Evolutionary conservation across 1,284 basidiomycete species (phyloP).

Genomic region (Ustilago hordei): DNA sequence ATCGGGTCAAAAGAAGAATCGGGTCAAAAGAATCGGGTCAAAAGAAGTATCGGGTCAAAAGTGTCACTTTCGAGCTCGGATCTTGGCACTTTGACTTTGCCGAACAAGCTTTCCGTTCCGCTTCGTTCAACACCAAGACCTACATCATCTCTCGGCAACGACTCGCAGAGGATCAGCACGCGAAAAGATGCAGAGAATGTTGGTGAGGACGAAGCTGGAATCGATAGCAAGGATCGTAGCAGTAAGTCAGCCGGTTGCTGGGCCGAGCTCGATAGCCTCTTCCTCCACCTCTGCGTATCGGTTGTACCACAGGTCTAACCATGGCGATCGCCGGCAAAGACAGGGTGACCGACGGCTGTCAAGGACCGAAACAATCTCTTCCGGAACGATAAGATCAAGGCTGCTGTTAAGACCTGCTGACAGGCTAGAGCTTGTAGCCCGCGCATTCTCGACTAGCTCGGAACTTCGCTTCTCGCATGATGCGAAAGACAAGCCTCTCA

Average conservation of each 20-base stretch:
- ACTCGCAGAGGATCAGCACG: not conserved
- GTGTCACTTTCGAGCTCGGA: conserved; percentile 14
- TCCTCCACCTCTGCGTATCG: not conserved
- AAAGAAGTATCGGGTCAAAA: conserved; percentile 1
- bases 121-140: not conserved
- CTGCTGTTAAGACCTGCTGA: not conserved
- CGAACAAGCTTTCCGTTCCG: conserved; percentile 1
- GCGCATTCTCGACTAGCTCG: conserved; percentile 9
- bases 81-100: not conserved
- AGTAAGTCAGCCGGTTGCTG: not conserved
- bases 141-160: too few relatives aligned
- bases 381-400: too few relatives aligned
- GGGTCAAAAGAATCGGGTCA: conserved; percentile 4
- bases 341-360: not conserved
- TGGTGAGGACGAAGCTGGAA: not conserved
- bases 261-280: conserved; percentile 6
- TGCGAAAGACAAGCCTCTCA: conserved; percentile 1
- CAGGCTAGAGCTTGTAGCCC: not conserved
- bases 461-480: conserved; percentile 13
- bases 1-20: conserved; percentile 7
- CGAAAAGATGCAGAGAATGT: conserved; percentile 1
- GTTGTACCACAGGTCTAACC: not conserved
- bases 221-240: not conserved
- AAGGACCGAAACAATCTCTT: not conserved
- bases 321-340: not conserved